A percentile compares a stretch with the other conserved stretches of the same genome.
Evolutionary conservation across 805 yeast species (phyloP).

Genomic region (Starmerella lactis-condensi): DNA sequence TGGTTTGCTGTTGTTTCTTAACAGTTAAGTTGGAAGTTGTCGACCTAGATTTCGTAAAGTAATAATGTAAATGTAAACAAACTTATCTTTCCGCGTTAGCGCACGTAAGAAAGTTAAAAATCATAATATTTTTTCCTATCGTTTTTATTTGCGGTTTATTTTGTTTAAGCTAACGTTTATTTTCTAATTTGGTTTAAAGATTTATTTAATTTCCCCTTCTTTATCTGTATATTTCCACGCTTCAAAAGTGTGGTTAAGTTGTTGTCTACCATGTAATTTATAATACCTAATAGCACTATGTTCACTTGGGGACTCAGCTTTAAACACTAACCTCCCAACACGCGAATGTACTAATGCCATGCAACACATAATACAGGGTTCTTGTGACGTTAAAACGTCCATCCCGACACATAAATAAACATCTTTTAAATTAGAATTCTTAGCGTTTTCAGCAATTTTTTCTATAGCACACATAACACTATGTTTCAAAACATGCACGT

Average conservation of each 20-base stretch:
- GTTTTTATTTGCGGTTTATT: neutral
- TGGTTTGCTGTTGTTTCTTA: no score
- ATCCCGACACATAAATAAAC: constrained; percentile 56
- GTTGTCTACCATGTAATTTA: constrained; percentile 54
- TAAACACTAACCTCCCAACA: constrained; percentile 45
- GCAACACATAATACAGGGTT: constrained; percentile 90
- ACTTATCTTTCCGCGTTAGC: neutral
- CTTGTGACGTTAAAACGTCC: constrained; percentile 77
- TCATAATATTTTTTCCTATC: neutral
- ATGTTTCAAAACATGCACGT: constrained; percentile 42
- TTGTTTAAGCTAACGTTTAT: neutral
- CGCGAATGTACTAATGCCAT: constrained; percentile 94
- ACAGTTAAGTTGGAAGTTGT: no score
- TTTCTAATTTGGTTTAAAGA: no score
- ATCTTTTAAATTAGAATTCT: constrained; percentile 8
- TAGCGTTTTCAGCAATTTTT: constrained; percentile 35
- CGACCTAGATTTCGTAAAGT: no score
- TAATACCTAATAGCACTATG: constrained; percentile 37
- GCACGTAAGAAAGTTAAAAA: neutral
- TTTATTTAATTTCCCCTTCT: no score
- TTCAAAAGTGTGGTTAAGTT: constrained; percentile 75
- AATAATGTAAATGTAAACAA: no score
- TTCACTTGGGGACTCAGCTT: constrained; percentile 34
- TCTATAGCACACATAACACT: constrained; percentile 57
- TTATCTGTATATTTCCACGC: constrained; percentile 32